Evolutionary conservation across 2,329 filamentous ascomycete species (phyloP).

Genomic region (Ambrosiella cleistominuta): DNA sequence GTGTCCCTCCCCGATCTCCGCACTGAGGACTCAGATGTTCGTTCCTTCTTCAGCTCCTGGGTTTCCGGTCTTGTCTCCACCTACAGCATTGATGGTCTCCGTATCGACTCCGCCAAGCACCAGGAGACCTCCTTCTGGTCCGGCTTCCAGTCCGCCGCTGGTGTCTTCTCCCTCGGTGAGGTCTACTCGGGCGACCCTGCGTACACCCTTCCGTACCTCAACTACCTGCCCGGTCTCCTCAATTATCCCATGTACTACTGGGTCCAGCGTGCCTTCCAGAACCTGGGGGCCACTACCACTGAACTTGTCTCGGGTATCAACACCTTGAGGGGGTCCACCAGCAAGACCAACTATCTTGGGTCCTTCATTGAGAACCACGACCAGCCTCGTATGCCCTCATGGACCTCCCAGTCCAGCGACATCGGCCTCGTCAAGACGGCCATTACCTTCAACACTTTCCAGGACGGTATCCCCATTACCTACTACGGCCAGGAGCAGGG

Average conservation of each 20-base stretch:
- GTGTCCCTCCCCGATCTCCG: conserved; percentile 48
- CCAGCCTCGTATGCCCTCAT: conserved; percentile 34
- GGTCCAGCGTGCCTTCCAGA: conserved; percentile 13
- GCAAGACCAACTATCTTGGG: conserved; percentile 26
- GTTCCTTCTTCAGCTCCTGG: conserved; percentile 48
- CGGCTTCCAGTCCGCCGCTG: conserved; percentile 36
- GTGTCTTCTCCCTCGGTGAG: conserved; percentile 48
- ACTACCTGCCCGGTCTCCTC: conserved; percentile 32
- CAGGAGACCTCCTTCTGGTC: conserved; percentile 37
- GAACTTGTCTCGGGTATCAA: conserved; percentile 45
- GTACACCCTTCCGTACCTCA: conserved; percentile 38
- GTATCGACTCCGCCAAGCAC: conserved; percentile 51
- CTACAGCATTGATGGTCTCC: conserved; percentile 48
- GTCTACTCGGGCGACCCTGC: conserved; percentile 35
- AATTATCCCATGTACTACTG: conserved; percentile 20
- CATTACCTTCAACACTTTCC: conserved; percentile 15
- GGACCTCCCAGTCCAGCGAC: conserved; percentile 24
- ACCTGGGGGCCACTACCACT: conserved; percentile 11
- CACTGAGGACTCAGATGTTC: conserved; percentile 51
- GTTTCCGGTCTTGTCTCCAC: conserved; percentile 54
- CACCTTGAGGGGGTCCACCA: conserved; percentile 36
- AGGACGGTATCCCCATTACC: conserved; percentile 38
- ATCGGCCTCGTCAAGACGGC: conserved; percentile 35
- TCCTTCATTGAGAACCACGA: conserved; percentile 49
- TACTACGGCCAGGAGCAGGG: conserved; percentile 45